Base-by-base conservation (phyloP, 805 yeast species). In the Blastobotrys peoriensis region DNA sequence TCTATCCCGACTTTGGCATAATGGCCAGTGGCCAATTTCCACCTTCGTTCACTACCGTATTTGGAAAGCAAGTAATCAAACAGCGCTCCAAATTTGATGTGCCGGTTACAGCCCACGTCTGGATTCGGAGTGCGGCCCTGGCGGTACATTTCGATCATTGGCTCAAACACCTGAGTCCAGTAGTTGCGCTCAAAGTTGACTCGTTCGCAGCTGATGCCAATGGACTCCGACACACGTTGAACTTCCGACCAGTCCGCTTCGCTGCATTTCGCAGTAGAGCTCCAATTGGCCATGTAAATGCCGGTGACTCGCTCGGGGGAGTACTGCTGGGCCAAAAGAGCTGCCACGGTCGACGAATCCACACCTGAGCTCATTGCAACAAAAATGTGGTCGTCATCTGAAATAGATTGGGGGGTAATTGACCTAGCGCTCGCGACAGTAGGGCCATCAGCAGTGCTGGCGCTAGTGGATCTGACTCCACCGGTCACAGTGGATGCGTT, bases 321-420 rank as follows among this genome's bases (percentile, higher is more conserved):
- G 38, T 64, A 59, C 34, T 54, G 76, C 27, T 66, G 59, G n/a
- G 69, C 63, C 4, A 86, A 68, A 48, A 85, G 45, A 0, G 84
- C 79, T 0, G 98, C 97, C 2, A 84, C 76, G 1, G 89, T 87
- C 1, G 96, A 83, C 0, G 97, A 89, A 63, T 93, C 98, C 1
- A 93, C 98, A 0, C 98, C 98, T 0, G 95, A 85, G 1, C 96
- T 86, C 96, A 93, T 86, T 5, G 98, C 96, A 3, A 93, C 78
- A 17, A 84, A 66, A 18, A 91, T 75, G 43, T 73, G 76, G 55
- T 86, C 95, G 25, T 70, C 61, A 25, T 25, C 30, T 13, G 30
- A 25, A 25, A n/a, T 33, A 33, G 17, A 9, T 34, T 34, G 37
- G 13, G 19, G 37, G n/a, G n/a, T n/a, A n/a, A n/a, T n/a, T n/a